Base-by-base conservation (phyloP, 164 flowering plant genomes). In the Umbilicus rupestris region DNA sequence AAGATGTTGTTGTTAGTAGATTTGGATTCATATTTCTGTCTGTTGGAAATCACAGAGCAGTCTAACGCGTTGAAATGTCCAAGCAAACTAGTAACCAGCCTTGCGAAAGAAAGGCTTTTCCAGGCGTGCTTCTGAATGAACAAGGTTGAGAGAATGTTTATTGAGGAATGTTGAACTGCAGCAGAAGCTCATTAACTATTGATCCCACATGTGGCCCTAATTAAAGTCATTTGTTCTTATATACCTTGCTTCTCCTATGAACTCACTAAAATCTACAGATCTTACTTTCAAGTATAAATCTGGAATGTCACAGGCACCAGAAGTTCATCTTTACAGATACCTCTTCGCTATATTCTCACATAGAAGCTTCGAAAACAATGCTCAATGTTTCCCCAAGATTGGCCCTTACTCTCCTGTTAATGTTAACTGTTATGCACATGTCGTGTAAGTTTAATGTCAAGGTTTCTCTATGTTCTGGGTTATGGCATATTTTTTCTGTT, bases 191-290 rank as follows among this genome's bases (percentile, higher is more conserved):
- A 55, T 11, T 14, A 28, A 28, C 19, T 12, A 55, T 2, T 55
- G 60, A 55, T 55, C 60, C 60, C 60, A 55, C 60, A 26, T 55
- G 60, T 55, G 17, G 28, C 60, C 60, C 19, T 24, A 28, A 55
- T 15, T 55, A 28, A 55, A 55, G 60, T 1, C 5, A 11, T 16
- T 28, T n/a, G 35, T 14, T 26, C 60, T 55, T 55, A 55, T 55
- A 55, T 55, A 11, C 60, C 60, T 55, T 55, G 31, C 60, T 55
- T 55, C 33, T 55, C 28, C 33, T 55, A 55, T 28, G 22, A 28
- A 55, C 60, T 55, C 19, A 52, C 58, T 24, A 52, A 52, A 52
- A 9, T 9, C 60, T 15, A 33, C 19, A 55, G 60, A 55, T 55
- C 33, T 28, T 55, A 28, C 60, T 55, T 28, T 12, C 29, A 14